phyloP scores from a whole-genome alignment of 2,329 filamentous ascomycete species.

The Cucurbitaria berberidis region DNA sequence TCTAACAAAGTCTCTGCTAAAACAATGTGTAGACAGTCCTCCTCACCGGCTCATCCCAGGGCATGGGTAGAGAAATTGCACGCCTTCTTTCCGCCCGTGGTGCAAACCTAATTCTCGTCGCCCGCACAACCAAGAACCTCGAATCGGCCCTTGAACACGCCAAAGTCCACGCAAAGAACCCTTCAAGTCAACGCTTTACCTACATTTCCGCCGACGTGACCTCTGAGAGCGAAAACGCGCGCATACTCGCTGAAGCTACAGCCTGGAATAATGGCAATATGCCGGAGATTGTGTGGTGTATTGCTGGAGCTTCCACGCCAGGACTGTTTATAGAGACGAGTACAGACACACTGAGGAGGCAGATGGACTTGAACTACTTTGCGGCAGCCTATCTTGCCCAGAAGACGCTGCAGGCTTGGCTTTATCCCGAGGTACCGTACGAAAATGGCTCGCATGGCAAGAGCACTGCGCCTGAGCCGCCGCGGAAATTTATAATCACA shows the following conservation, averaged over 20 bases:
- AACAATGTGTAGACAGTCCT: slow-evolving; percentile 71
- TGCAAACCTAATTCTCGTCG: slow-evolving; percentile 84
- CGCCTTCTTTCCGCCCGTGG: slow-evolving; percentile 79
- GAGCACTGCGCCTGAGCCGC: slow-evolving; percentile 30
- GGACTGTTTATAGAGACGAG: slow-evolving; percentile 79
- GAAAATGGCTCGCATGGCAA: slow-evolving; percentile 37
- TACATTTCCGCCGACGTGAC: slow-evolving; percentile 85
- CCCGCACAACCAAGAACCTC: slow-evolving; percentile 78
- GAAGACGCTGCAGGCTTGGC: slow-evolving; percentile 77
- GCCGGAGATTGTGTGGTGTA: slow-evolving; percentile 90
- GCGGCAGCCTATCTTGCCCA: slow-evolving; percentile 86
- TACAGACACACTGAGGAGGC: slow-evolving; percentile 68
- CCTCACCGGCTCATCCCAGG: slow-evolving; percentile 90
- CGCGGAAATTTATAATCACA: slow-evolving; percentile 87
- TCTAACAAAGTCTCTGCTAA: not conserved
- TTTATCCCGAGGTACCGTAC: slow-evolving; percentile 53
- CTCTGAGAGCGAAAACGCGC: slow-evolving; percentile 69
- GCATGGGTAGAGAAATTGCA: slow-evolving; percentile 81
- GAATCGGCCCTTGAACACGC: slow-evolving; percentile 71
- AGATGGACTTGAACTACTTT: slow-evolving; percentile 95
- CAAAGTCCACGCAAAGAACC: slow-evolving; percentile 69
- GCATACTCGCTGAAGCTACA: slow-evolving; percentile 73
- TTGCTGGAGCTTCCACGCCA: slow-evolving; percentile 77
- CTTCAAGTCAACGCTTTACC: slow-evolving; percentile 76
- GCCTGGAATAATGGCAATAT: slow-evolving; percentile 76